These are phyloP conservation scores for Metarhizium humberi DNA, from an alignment of 2,329 filamentous ascomycete species.

Conservation along the genomic window DNA sequence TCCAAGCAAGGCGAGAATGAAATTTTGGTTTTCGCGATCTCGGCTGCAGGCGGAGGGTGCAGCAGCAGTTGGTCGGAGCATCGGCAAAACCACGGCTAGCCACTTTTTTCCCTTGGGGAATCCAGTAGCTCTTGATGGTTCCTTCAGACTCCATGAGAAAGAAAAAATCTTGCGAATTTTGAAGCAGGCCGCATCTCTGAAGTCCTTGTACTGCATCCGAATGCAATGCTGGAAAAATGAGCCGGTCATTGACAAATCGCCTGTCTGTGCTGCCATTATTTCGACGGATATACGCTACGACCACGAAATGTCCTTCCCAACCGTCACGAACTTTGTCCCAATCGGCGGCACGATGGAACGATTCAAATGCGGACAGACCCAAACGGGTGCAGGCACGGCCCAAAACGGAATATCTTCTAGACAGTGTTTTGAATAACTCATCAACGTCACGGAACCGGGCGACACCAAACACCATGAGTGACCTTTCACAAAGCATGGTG, in stretches of 20 bases:
- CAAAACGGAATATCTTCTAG: slow-evolving; percentile 20
- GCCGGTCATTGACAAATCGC: slow-evolving; percentile 31
- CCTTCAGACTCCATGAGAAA: neutral
- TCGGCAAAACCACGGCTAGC: slow-evolving; percentile 25
- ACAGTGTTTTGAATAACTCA: slow-evolving; percentile 23
- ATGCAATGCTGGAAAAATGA: slow-evolving; percentile 30
- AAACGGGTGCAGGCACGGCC: slow-evolving; percentile 15
- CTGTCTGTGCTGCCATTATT: slow-evolving; percentile 31
- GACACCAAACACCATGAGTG: slow-evolving; percentile 20
- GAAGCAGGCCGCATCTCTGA: neutral
- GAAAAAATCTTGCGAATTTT: neutral
- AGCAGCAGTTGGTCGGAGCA: slow-evolving; percentile 18
- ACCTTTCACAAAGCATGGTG: slow-evolving; percentile 28
- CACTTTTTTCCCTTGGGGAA: slow-evolving; percentile 8
- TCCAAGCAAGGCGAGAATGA: slow-evolving; percentile 22
- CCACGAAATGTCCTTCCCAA: slow-evolving; percentile 12
- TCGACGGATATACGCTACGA: slow-evolving; percentile 14
- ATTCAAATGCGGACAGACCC: slow-evolving; percentile 12
- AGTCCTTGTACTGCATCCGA: neutral
- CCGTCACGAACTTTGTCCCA: slow-evolving; percentile 29
- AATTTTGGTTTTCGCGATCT: slow-evolving; percentile 30
- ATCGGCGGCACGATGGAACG: slow-evolving; percentile 22
- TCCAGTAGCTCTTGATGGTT: neutral
- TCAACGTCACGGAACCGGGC: slow-evolving; percentile 10
- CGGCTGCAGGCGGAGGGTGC: slow-evolving; percentile 18